Percentiles rank a stretch among this genome's conserved stretches.
Conservation (phyloP, 2,329 filamentous ascomycete species). For the Hirsutella rhossiliensis region DNA sequence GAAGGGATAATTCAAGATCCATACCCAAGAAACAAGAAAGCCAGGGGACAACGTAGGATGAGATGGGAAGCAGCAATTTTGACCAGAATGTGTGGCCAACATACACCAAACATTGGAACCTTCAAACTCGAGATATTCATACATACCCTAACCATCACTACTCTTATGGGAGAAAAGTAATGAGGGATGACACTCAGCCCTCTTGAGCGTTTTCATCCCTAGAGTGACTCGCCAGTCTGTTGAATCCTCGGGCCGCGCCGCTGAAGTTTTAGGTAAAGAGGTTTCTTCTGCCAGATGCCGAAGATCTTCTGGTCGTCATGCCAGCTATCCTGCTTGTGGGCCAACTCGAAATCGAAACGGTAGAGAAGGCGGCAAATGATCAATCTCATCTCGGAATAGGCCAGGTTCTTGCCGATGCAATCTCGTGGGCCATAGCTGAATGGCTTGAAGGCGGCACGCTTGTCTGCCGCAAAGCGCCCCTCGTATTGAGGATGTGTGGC, state of each 20-base stretch:
- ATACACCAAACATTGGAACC: too few species aligned
- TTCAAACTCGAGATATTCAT: too few species aligned
- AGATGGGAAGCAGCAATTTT: too few species aligned
- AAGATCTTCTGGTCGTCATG: slow-evolving; percentile 1
- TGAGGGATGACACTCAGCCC: too few species aligned
- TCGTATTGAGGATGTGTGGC: slow-evolving; percentile 17
- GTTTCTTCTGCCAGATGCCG: slow-evolving; percentile 1
- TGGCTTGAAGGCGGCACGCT: slow-evolving; percentile 20
- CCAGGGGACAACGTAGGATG: too few species aligned
- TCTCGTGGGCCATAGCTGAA: slow-evolving; percentile 26
- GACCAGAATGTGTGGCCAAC: too few species aligned
- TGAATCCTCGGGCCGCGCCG: background rate
- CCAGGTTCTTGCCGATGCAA: slow-evolving; percentile 28
- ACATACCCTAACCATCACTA: too few species aligned
- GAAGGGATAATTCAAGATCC: too few species aligned
- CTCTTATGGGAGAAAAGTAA: too few species aligned
- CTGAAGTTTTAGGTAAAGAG: background rate
- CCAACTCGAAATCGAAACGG: slow-evolving; percentile 28
- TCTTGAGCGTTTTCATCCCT: too few species aligned
- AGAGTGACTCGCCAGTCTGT: too few species aligned
- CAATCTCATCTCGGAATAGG: slow-evolving; percentile 35
- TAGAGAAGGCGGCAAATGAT: slow-evolving; percentile 31
- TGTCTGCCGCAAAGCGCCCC: slow-evolving; percentile 26
- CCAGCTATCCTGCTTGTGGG: background rate
- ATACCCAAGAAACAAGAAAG: too few species aligned